Conservation (phyloP, 106 monocot genomes). For the Dendrobium nobile region DNA sequence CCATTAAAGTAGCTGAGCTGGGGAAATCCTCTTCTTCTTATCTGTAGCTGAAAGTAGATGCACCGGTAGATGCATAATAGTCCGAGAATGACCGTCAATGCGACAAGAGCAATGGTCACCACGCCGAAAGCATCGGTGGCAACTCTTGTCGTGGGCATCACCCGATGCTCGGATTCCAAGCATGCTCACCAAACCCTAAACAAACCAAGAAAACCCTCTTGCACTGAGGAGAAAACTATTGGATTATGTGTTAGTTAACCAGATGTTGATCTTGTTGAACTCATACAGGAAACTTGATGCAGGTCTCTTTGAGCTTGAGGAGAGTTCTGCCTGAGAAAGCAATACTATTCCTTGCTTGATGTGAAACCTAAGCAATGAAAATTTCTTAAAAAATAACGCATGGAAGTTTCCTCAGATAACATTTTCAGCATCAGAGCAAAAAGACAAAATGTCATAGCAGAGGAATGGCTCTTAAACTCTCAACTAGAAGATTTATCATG, state of each 20-base stretch:
- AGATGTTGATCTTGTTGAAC: background rate
- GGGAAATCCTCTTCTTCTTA: constrained; percentile 20
- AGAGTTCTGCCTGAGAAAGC: background rate
- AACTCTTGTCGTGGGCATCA: constrained; percentile 75
- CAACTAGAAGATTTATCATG: no score
- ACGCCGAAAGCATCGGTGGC: constrained; percentile 80
- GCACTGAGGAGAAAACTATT: background rate
- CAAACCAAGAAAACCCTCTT: background rate
- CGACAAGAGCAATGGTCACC: constrained; percentile 55
- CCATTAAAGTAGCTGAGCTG: constrained; percentile 82
- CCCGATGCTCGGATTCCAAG: constrained; percentile 54
- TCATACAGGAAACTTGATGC: background rate
- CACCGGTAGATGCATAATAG: constrained; percentile 43
- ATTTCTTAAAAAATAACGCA: no score
- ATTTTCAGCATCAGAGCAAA: no score
- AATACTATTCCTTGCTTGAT: background rate
- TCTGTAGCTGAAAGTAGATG: constrained; percentile 43
- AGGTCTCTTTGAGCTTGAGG: background rate
- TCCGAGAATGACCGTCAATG: constrained; percentile 39
- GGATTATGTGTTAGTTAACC: background rate
- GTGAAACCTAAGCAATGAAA: background rate
- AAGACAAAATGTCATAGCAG: no score
- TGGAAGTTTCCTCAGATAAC: no score
- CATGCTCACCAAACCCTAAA: constrained; percentile 54
- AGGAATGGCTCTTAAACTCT: no score